Evolutionary conservation across 495 filamentous ascomycete genomes (phyloP).

Genomic region (Sordaria brevicollis): DNA sequence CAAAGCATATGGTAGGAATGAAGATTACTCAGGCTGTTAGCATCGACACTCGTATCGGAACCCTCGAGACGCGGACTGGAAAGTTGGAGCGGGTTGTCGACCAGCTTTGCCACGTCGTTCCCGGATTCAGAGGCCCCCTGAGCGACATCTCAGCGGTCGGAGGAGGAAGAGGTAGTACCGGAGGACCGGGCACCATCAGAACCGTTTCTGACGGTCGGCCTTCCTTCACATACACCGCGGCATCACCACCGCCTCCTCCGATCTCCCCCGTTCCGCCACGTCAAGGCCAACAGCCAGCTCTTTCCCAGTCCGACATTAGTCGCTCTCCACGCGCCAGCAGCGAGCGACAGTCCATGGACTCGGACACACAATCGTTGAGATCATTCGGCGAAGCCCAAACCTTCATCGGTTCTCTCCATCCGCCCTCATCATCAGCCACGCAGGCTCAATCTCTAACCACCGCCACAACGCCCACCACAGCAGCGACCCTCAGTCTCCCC

Average conservation of each 20-base stretch:
- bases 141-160: slow-evolving; percentile 11
- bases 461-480: slow-evolving; percentile 3
- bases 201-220: background rate
- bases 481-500: background rate
- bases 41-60: slow-evolving; percentile 37
- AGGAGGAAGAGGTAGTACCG: background rate
- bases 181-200: background rate
- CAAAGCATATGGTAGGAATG: slow-evolving; percentile 38
- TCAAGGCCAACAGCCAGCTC: slow-evolving; percentile 10
- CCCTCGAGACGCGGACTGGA: slow-evolving; percentile 35
- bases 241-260: slow-evolving; percentile 20
- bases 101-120: slow-evolving; percentile 31
- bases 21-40: slow-evolving; percentile 43
- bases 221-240: slow-evolving; percentile 13
- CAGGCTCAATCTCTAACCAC: slow-evolving; percentile 12
- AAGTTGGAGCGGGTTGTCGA: slow-evolving; percentile 38
- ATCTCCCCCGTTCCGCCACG: slow-evolving; percentile 7
- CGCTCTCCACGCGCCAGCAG: slow-evolving; percentile 18
- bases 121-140: slow-evolving; percentile 23
- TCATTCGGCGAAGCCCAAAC: slow-evolving; percentile 33
- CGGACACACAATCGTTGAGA: slow-evolving; percentile 21
- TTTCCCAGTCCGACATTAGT: slow-evolving; percentile 9
- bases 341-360: slow-evolving; percentile 26
- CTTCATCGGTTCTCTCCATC: slow-evolving; percentile 26
- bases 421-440: slow-evolving; percentile 19